Base-by-base conservation (phyloP, 1,139 yeast species). In the Scheffersomyces quercinus region DNA sequence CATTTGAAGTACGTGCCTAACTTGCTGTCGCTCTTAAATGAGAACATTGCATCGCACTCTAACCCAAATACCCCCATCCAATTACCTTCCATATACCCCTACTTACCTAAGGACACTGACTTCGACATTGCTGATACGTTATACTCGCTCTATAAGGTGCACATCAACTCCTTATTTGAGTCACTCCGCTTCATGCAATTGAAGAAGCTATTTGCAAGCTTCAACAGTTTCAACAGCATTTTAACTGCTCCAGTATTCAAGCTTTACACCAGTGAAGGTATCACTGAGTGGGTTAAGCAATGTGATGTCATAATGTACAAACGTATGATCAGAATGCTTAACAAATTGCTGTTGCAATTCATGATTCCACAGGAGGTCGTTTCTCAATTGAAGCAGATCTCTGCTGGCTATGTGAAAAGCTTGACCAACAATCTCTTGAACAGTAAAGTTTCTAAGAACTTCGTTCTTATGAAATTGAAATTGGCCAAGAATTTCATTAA, bases 231-330 rank as follows among this genome's bases (percentile, higher is more conserved):
- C 61, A 75, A 77, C 41, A 74, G 83, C 9, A 74, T 82, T 1
- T 70, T 88, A 42, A 81, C 93, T 0, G 71, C 81, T 0, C 88
- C 89, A 1, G 86, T 84, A 31, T 79, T 78, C 56, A 79, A 79
- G 51, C 65, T 88, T 14, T 79, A 84, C 53, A 69, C 73, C 11
- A 67, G 77, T 9, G 78, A 78, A n/a, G 59, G 65, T 4, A 59
- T 83, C 7, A 58, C 71, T 6, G 75, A 75, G 13, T 88, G 96
- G 95, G 75, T 87, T 13, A 59, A 74, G 39, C 67, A 75, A 37
- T 85, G 90, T 58, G 97, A 90, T 60, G 58, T 77, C 51, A 65
- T 77, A 10, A 77, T 84, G 66, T 86, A 85, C 64, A 78, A 76
- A 46, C 68, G 78, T 7, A 70, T 87, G 72, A 73, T 83, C 14